Base-by-base conservation (phyloP, 2,329 filamentous ascomycete species). In the Monilinia aucupariae region DNA sequence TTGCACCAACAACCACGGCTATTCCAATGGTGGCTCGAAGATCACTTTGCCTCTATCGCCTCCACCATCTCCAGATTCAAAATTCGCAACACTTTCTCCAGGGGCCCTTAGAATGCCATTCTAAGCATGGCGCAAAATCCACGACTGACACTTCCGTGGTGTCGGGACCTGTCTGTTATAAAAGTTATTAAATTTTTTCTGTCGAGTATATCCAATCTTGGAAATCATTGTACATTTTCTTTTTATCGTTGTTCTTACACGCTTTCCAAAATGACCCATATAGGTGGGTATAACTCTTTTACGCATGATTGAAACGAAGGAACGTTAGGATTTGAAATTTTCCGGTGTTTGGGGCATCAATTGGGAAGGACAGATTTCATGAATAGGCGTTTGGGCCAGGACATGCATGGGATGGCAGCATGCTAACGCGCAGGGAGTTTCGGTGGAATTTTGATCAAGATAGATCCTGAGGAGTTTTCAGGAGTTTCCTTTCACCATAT, bases 291-390 rank as follows among this genome's bases (percentile, higher is more conserved):
- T 3, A n/a, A 34, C 9, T 50, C 49, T 51, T 51, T 51, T 32
- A 51, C 20, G 43, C 43, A 58, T 30, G 54, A 56, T 37, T 47
- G 34, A 58, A 45, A 58, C 20, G 54, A 58, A 58, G 41, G 22
- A 25, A 58, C 1, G 54, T 58, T 25, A 27, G 41, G 10, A 58
- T 47, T 58, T 20, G 41, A 47, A n/a, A 27, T 45, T 9, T 22
- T 39, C 37, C 37, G 27, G 41, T 34, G 27, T 56, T 45, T n/a
- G 27, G 41, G 25, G 27, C 27, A 17, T 41, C 20, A 22, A 10
- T 34, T 47, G 45, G 45, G n/a, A 47, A 47, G 45, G n/a, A 47
- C 10, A 47, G 45, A 48, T 2, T 48, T 48, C 13, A 13, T 32
- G n/a, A 58, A 8, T 2, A 25, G 54, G 54, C n/a, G 41, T 37